These are phyloP conservation scores for Ramalina intermedia DNA, from an alignment of 495 filamentous ascomycete species.

Conservation along the genomic window DNA sequence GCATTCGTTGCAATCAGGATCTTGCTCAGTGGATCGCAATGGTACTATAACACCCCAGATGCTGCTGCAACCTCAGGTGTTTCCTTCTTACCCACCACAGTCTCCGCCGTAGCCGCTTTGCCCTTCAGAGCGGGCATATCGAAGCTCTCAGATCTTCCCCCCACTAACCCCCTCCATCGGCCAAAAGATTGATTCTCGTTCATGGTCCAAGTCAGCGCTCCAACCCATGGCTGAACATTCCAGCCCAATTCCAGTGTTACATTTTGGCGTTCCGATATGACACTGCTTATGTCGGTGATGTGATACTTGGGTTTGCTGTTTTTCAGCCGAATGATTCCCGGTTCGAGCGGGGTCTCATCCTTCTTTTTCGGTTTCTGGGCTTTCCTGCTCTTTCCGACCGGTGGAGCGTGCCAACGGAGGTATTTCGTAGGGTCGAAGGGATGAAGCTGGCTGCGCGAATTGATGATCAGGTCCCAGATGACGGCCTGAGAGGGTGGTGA, in stretches of 20 bases:
- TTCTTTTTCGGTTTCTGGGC: conserved; percentile 15
- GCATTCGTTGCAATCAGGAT: too few species aligned
- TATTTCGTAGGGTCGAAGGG: conserved; percentile 23
- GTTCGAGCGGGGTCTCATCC: conserved; percentile 5
- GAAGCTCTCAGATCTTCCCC: conserved; percentile 53
- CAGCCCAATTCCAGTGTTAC: conserved; percentile 70
- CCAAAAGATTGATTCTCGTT: conserved; percentile 40
- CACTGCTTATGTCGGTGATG: conserved; percentile 71
- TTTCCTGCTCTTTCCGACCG: conserved; percentile 13
- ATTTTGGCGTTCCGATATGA: conserved; percentile 50
- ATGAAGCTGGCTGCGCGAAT: conserved; percentile 44
- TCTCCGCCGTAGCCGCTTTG: conserved; percentile 9
- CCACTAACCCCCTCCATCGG: conserved; percentile 44
- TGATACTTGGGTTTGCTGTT: conserved; percentile 87
- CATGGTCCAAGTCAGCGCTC: conserved; percentile 63
- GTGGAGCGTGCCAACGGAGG: conserved; percentile 9
- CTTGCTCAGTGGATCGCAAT: neutral
- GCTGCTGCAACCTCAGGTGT: conserved; percentile 15
- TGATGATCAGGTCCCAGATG: conserved; percentile 92
- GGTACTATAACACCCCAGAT: conserved; percentile 9
- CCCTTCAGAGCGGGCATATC: conserved; percentile 59
- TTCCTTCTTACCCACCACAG: conserved; percentile 6
- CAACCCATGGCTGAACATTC: conserved; percentile 98
- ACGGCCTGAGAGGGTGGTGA: conserved; percentile 50
- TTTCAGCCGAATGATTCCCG: conserved; percentile 55